Evolutionary conservation across 331 rosid genomes (phyloP).

Genomic region (Pyracantha coccinea): DNA sequence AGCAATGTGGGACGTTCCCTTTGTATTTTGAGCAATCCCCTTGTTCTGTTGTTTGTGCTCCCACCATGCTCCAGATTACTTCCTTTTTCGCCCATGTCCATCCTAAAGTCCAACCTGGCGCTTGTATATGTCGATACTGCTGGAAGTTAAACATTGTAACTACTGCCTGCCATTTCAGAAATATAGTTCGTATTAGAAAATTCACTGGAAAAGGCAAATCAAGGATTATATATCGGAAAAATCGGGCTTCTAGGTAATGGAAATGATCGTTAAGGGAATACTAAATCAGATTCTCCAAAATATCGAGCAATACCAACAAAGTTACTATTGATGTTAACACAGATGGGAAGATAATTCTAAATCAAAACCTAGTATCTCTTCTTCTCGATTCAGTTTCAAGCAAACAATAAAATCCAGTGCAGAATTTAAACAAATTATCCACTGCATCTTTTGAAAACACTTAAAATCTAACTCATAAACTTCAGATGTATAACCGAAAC

Average conservation of each 20-base stretch:
- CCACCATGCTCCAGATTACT: conserved; percentile 90
- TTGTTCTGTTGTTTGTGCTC: conserved; percentile 88
- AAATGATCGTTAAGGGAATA: too few species aligned
- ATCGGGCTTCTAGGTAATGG: not conserved
- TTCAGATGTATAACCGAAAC: not conserved
- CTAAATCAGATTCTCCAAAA: not conserved
- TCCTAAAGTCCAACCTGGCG: conserved; percentile 86
- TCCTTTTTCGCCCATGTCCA: conserved; percentile 97
- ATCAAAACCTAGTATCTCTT: not conserved
- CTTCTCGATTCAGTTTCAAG: not conserved
- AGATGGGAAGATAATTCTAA: not conserved
- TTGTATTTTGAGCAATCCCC: conserved; percentile 90
- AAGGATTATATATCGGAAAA: not conserved
- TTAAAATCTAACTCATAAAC: not conserved
- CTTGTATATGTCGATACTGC: conserved; percentile 87
- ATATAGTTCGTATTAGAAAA: not conserved
- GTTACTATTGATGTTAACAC: not conserved
- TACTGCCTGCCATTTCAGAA: conserved; percentile 59
- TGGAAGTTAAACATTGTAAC: conserved; percentile 94
- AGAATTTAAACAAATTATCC: not conserved
- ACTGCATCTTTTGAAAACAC: not conserved
- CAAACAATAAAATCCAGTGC: not conserved
- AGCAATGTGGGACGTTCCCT: conserved; percentile 79
- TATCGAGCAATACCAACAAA: not conserved
- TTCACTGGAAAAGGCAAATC: not conserved